Evolutionary conservation across 495 filamentous ascomycete species (phyloP).

Genomic region (Aspergillus bridgeri): DNA sequence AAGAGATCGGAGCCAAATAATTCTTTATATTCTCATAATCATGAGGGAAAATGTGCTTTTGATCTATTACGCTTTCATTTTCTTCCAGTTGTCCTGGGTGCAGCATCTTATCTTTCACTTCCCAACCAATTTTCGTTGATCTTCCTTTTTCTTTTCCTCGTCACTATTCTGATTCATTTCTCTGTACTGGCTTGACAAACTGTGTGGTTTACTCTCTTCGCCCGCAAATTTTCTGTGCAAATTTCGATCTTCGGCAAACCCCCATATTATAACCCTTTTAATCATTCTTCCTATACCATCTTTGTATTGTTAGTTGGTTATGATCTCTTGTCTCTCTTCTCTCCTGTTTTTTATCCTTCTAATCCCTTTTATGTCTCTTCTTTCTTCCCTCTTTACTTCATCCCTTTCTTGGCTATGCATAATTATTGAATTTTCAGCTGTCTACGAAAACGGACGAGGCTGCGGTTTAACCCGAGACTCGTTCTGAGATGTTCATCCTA

Average conservation of each 20-base stretch:
- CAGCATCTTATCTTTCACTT: conserved; percentile 16
- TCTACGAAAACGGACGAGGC: conserved; percentile 10
- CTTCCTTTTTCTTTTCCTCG: conserved; percentile 1
- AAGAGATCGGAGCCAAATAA: conserved; percentile 57
- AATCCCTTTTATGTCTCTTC: conserved; percentile 15
- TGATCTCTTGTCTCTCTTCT: conserved; percentile 29
- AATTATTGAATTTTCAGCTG: conserved; percentile 9
- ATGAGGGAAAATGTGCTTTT: not conserved
- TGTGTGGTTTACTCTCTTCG: conserved; percentile 15
- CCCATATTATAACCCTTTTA: conserved; percentile 29
- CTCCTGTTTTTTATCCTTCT: conserved; percentile 18
- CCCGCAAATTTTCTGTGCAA: conserved; percentile 17
- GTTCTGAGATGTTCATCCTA: conserved; percentile 19
- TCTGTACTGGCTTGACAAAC: conserved; percentile 19
- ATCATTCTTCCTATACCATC: conserved; percentile 30
- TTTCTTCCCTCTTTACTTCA: conserved; percentile 16
- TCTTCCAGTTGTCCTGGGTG: conserved; percentile 22
- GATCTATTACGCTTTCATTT: conserved; percentile 5
- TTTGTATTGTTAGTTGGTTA: conserved; percentile 48
- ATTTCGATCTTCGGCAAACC: conserved; percentile 25
- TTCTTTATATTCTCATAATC: conserved; percentile 11
- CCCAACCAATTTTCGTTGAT: conserved; percentile 5
- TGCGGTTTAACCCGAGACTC: conserved; percentile 21
- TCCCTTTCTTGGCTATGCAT: conserved; percentile 14
- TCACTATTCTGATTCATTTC: conserved; percentile 29